These are phyloP conservation scores for Chimonanthus praecox DNA, from an alignment of 164 flowering plant species.

Conservation along the genomic window DNA sequence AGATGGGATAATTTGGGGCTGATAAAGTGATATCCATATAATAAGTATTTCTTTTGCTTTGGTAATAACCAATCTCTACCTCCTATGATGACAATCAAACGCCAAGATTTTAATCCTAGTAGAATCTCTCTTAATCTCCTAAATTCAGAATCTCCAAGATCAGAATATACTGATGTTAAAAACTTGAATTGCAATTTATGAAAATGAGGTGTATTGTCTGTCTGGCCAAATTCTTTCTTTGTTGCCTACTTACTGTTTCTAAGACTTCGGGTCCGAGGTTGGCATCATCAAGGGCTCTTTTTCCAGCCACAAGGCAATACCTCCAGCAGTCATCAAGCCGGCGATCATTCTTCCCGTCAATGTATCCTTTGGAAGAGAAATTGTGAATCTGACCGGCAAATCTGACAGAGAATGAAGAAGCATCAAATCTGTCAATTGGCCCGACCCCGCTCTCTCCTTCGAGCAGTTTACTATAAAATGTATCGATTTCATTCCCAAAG, in stretches of 20 bases:
- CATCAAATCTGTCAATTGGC: conserved; percentile 61
- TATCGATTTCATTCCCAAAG: conserved; percentile 61
- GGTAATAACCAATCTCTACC: neutral
- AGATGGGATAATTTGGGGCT: neutral
- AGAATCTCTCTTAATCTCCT: no score
- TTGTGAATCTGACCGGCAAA: conserved; percentile 67
- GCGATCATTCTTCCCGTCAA: conserved; percentile 72
- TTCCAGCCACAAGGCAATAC: conserved; percentile 71
- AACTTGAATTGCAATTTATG: neutral
- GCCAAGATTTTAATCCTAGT: no score
- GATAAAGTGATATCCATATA: neutral
- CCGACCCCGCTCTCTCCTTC: conserved; percentile 71
- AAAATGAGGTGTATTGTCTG: neutral
- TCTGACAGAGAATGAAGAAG: conserved; percentile 48
- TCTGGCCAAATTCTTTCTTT: neutral
- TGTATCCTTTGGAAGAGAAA: conserved; percentile 59
- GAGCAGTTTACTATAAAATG: conserved; percentile 55
- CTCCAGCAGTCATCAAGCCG: conserved; percentile 73
- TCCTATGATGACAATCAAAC: no score
- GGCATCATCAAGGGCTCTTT: conserved; percentile 63
- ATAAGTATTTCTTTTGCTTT: no score
- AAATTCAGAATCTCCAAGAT: neutral
- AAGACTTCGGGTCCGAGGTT: conserved; percentile 47
- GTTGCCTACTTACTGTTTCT: conserved; percentile 21
- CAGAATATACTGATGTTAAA: neutral